Conservation (phyloP, 1,284 basidiomycete genomes). For the Fomitopsis betulina region DNA sequence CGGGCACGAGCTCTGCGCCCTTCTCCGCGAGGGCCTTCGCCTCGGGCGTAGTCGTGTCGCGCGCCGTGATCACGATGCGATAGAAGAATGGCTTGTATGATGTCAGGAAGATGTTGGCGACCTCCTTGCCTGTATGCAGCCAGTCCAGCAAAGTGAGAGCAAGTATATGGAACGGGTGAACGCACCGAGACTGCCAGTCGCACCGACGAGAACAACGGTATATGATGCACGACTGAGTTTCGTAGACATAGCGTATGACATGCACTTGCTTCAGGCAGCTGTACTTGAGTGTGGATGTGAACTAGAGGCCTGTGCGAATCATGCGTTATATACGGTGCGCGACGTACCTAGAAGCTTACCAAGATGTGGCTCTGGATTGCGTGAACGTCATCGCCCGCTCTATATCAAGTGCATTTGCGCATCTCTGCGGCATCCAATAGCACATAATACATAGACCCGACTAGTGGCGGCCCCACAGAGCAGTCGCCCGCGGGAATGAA, state of each 20-base stretch:
- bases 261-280: neutral
- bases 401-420: neutral
- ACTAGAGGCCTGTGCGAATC: neutral
- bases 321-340: neutral
- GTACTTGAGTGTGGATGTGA: neutral
- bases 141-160: neutral
- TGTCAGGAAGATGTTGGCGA: conserved; percentile 17
- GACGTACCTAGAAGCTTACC: neutral
- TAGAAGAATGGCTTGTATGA: conserved; percentile 20
- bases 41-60: conserved; percentile 17
- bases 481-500: too few relatives aligned
- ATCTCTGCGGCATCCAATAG: neutral
- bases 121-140: conserved; percentile 8
- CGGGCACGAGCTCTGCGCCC: conserved; percentile 19
- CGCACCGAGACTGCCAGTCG: conserved; percentile 25
- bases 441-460: neutral
- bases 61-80: conserved; percentile 19
- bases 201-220: conserved; percentile 22
- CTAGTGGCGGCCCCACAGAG: too few relatives aligned
- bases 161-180: neutral
- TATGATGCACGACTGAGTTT: conserved; percentile 16
- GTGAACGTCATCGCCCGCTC: neutral
- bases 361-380: neutral
- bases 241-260: conserved; percentile 17
- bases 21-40: conserved; percentile 17